Evolutionary conservation across 1,139 yeast species (phyloP).

Genomic region (Geotrichum phurueaensis): DNA sequence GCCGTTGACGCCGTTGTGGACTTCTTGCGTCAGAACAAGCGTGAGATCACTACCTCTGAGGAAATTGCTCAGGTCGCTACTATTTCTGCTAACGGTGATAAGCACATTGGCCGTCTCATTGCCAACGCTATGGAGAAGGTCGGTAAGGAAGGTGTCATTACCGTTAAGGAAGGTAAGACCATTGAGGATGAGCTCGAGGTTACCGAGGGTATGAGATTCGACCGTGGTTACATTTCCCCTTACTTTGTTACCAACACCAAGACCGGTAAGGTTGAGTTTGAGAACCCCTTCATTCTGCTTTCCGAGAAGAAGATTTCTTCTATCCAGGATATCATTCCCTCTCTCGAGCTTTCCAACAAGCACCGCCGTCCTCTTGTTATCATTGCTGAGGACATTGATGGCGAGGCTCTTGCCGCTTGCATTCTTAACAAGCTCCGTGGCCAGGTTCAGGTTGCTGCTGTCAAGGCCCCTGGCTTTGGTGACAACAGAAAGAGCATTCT

Average conservation of each 20-base stretch:
- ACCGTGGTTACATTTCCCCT: conserved; percentile 97
- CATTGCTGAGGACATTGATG: conserved; percentile 95
- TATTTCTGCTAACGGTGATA: conserved; percentile 95
- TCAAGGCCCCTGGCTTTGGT: conserved; percentile 99
- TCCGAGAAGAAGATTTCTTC: conserved; percentile 94
- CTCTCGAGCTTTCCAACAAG: conserved; percentile 91
- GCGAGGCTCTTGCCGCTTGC: conserved; percentile 99
- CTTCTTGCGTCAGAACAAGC: conserved; percentile 82
- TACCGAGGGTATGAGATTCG: conserved; percentile 99
- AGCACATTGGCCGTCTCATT: conserved; percentile 86
- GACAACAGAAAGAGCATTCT: conserved; percentile 97
- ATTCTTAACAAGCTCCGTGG: conserved; percentile 97
- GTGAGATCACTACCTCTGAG: conserved; percentile 93
- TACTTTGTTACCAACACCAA: conserved; percentile 96
- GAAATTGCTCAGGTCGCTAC: conserved; percentile 99
- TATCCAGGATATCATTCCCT: conserved; percentile 88
- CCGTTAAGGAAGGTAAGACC: conserved; percentile 96
- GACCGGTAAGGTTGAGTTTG: conserved; percentile 95
- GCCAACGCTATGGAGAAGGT: conserved; percentile 99
- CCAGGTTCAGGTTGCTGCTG: conserved; percentile 97
- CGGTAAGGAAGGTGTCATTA: conserved; percentile 98
- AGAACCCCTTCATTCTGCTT: conserved; percentile 82
- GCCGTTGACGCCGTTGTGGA: conserved; percentile 96
- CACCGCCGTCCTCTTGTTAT: conserved; percentile 91
- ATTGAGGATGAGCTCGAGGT: conserved; percentile 95